A percentile compares a stretch with the other conserved stretches of the same genome.
phyloP scores from a whole-genome alignment of 306 rosid species.

The Quercus variabilis region DNA sequence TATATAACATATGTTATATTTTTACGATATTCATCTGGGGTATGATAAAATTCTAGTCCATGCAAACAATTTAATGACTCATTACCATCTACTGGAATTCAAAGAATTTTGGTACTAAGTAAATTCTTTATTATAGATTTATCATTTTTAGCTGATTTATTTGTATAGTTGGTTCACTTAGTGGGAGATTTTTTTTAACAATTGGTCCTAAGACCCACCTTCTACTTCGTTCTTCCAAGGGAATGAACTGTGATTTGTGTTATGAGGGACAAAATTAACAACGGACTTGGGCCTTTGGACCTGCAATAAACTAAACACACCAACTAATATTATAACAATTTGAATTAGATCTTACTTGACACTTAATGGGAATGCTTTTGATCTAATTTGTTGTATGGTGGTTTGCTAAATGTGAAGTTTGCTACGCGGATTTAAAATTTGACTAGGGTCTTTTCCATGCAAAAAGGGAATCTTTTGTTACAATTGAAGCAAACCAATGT shows the following conservation, averaged over 20 bases:
- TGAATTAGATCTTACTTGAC: too few relatives aligned
- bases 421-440: background rate
- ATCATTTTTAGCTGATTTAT: background rate
- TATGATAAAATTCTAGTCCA: background rate
- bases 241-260: too few relatives aligned
- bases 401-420: background rate
- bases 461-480: too few relatives aligned
- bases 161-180: background rate
- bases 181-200: background rate
- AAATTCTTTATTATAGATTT: background rate
- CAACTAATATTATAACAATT: too few relatives aligned
- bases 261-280: too few relatives aligned
- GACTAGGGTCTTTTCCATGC: too few relatives aligned
- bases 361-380: background rate
- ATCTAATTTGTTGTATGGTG: background rate
- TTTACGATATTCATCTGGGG: too few relatives aligned
- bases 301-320: too few relatives aligned
- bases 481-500: too few relatives aligned
- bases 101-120: background rate
- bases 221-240: too few relatives aligned
- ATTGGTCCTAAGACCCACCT: too few relatives aligned
- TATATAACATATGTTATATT: background rate
- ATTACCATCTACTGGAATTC: background rate
- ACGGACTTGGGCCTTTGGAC: too few relatives aligned
- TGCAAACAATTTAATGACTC: background rate